These are phyloP conservation scores for Phytopythium oedochilum DNA, from an alignment of 352 stramenopile genomes.

Conservation along the genomic window DNA sequence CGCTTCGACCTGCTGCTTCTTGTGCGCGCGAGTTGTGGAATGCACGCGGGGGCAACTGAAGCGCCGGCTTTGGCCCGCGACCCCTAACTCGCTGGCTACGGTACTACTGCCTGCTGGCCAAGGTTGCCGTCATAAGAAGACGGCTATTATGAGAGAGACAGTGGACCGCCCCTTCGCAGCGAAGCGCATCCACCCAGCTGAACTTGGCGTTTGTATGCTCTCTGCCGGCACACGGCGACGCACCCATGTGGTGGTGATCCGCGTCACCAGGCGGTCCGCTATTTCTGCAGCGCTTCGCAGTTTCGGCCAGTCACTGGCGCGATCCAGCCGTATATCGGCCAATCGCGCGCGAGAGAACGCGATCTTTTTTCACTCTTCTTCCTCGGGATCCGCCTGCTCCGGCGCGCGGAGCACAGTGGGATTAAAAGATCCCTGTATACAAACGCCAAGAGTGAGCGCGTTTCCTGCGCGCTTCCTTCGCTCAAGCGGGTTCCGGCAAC, in stretches of 20 bases:
- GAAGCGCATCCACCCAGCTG: neutral
- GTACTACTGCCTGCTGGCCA: too few relatives aligned
- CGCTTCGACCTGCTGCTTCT: neutral
- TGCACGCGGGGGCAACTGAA: too few relatives aligned
- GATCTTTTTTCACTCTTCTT: conserved; percentile 12
- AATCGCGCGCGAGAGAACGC: conserved; percentile 5
- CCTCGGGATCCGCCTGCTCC: neutral
- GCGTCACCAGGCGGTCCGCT: too few relatives aligned
- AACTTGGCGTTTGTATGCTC: too few relatives aligned
- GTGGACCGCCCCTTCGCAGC: neutral
- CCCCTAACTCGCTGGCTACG: too few relatives aligned
- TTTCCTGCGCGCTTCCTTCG: too few relatives aligned
- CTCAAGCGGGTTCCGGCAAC: too few relatives aligned
- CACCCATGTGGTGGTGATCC: neutral
- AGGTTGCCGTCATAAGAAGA: too few relatives aligned
- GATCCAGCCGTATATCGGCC: conserved; percentile 3
- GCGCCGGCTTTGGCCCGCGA: too few relatives aligned
- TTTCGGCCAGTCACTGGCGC: neutral
- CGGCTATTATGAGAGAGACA: too few relatives aligned
- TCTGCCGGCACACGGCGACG: too few relatives aligned
- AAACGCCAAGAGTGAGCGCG: neutral
- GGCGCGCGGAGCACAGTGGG: neutral
- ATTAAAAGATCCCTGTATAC: conserved; percentile 3
- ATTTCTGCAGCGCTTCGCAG: conserved; percentile 2
- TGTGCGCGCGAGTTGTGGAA: neutral